Evolutionary conservation across 1,284 basidiomycete species (phyloP), one percentile per base, ranked within the genome.

Genomic region (Polyporus tsugae): DNA sequence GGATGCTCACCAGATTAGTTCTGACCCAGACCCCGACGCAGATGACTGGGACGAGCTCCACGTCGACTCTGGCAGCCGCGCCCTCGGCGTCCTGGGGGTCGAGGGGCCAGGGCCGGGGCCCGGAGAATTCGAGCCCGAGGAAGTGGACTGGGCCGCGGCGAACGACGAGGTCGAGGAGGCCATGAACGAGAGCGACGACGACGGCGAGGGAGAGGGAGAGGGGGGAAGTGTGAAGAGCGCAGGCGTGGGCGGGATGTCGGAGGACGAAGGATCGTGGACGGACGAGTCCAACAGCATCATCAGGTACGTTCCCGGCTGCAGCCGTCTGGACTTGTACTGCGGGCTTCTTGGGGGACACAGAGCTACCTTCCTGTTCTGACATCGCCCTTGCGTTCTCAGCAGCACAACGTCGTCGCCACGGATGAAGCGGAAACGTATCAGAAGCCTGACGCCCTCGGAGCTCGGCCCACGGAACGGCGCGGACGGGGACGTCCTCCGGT

Each of bases 141-240:
- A 84, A 41, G 86, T 91, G 66, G 84, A 92, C 76, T 95, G 94
- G 94, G 87, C 88, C 67, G 90, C 91, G 72, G 90, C 94, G 68
- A 92, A 94, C 72, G 88, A 93, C 71, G 95, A 96, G 78, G 91
- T 96, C n/a, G 93, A 96, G 67, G 94, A 91, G 49, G 92, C 92
- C 44, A 89, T 95, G 86, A 89, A 91, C 69, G 92, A 94, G 81
- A 91, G 89, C 72, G 91, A 92, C 70, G 92, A 92, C 57, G 85
- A 84, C 33, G 72, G 69, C 11, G 82, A 80, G 9, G 79, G 79
- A 41, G 86, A 85, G 44, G 66, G 70, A 10, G 73, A 72, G 33
- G 75, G 68, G 29, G 75, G 71, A 60, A 72, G 72, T 63, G 73
- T 78, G 70, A 79, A 76, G 72, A 84, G 83, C 72, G 84, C 2